Percentiles rank a stretch among this genome's conserved stretches.
Conservation (phyloP, 1,284 basidiomycete species). For the Neonothopanus nambi region DNA sequence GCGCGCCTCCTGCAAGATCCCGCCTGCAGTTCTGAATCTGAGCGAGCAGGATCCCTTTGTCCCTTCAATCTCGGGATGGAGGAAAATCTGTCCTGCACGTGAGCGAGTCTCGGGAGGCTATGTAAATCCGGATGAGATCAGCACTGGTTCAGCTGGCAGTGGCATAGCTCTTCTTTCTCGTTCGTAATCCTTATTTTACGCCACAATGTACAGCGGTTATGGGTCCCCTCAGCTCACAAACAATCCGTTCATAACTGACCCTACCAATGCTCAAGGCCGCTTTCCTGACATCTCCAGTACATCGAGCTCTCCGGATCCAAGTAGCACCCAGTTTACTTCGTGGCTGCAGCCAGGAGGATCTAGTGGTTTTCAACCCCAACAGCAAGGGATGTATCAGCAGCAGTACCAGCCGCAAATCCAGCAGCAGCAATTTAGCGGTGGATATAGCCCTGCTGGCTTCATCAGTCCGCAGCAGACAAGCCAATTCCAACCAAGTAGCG, state of each 20-base stretch:
- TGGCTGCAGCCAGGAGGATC: slow-evolving; percentile 30
- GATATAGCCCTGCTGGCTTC: slow-evolving; percentile 8
- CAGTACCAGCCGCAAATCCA: slow-evolving; percentile 25
- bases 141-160: neutral
- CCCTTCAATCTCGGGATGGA: too few species aligned
- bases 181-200: neutral
- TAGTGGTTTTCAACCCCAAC: slow-evolving; percentile 33
- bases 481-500: slow-evolving; percentile 39
- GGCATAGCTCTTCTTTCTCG: neutral
- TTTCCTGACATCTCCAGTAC: slow-evolving; percentile 51
- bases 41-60: too few species aligned
- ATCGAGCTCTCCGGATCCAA: slow-evolving; percentile 24
- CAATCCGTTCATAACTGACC: slow-evolving; percentile 57
- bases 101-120: neutral
- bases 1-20: neutral
- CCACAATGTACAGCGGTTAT: slow-evolving; percentile 40
- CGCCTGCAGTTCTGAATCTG: neutral
- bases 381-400: slow-evolving; percentile 31
- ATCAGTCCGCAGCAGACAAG: slow-evolving; percentile 5
- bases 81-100: neutral
- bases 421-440: slow-evolving; percentile 10
- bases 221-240: slow-evolving; percentile 42
- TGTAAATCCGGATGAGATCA: neutral
- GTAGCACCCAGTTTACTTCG: slow-evolving; percentile 28
- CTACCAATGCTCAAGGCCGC: slow-evolving; percentile 43